Evolutionary conservation across 2,329 filamentous ascomycete species (phyloP).

Genomic region (Phoma sp.): DNA sequence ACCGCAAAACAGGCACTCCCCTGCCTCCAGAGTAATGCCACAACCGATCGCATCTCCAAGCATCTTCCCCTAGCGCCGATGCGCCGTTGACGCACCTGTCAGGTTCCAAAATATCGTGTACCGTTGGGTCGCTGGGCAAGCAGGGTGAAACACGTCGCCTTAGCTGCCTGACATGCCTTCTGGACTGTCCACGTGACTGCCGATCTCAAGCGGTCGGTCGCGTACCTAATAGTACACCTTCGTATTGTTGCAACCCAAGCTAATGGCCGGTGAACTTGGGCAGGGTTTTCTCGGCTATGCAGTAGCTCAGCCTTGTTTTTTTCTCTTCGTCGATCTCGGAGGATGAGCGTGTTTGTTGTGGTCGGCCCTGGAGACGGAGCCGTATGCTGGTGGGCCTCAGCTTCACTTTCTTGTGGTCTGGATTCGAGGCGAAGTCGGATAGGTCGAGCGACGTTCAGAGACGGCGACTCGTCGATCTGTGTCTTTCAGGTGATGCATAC

Average conservation of each 20-base stretch:
- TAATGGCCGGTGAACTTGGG: background rate
- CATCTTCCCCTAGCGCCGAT: background rate
- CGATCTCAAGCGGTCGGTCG: background rate
- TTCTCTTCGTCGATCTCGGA: background rate
- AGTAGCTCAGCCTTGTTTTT: background rate
- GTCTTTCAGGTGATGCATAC: no score
- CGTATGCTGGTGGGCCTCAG: background rate
- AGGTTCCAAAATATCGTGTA: background rate
- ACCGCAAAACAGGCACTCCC: conserved; percentile 4
- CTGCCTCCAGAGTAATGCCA: background rate
- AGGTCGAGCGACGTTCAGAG: no score
- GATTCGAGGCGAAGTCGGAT: background rate
- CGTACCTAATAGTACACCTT: background rate
- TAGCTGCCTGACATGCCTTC: background rate
- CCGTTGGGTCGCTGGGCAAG: conserved; percentile 6
- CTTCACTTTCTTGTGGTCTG: background rate
- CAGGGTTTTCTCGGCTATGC: background rate
- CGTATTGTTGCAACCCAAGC: background rate
- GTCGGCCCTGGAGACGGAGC: no score
- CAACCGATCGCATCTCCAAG: background rate
- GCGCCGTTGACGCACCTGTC: no score
- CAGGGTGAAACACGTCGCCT: background rate
- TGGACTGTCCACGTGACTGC: background rate
- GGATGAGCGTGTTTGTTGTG: no score
- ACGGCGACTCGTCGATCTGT: no score